Evolutionary conservation across 495 filamentous ascomycete genomes (phyloP), one percentile per base, ranked within the genome.

Genomic region (Daldinia grandis): DNA sequence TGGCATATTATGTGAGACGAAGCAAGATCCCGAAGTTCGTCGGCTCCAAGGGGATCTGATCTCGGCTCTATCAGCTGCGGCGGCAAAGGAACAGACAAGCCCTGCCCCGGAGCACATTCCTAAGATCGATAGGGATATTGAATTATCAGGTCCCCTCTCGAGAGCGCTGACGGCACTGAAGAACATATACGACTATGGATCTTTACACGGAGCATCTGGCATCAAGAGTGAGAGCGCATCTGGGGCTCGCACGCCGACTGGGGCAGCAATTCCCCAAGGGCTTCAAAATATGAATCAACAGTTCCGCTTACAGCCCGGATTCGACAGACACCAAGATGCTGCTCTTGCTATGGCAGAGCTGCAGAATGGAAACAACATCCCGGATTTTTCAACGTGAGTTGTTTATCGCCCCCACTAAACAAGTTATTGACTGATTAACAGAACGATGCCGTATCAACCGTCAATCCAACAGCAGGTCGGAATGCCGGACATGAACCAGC

Each of bases 1-100:
- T 2, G 89, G 88, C 1, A 88, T 91, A 35, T 70, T 90, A 2
- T 85, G 87, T 30, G 89, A 91, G 62, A 86, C 85, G 5, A 86
- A 87, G 58, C 76, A 80, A 12, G 83, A 87, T 57, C 84, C 83
- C 1, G 85, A 86, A 58, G 84, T 87, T 1, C 80, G 85, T 42
- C 82, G 86, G 68, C 77, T 87, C 3, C 85, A 87, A 50, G 85
- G 85, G 1, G 81, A 87, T 65, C 69, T 87, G 8, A 87, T 87
- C 17, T 78, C 82, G n/a, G 85, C 84, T 4, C 69, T 87, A 35
- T 87, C 85, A 5, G 84, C 84, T 2, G 85, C 84, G 0, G 85
- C 85, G 1, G 84, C 83, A 1, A 87, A 84, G 62, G 85, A 87
- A 10, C 76, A 81, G 50, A 80, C 78, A 28, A 84, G 73, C 24